Base-by-base conservation (phyloP, 179 eudicot genomes). In the Patellifolia procumbens region DNA sequence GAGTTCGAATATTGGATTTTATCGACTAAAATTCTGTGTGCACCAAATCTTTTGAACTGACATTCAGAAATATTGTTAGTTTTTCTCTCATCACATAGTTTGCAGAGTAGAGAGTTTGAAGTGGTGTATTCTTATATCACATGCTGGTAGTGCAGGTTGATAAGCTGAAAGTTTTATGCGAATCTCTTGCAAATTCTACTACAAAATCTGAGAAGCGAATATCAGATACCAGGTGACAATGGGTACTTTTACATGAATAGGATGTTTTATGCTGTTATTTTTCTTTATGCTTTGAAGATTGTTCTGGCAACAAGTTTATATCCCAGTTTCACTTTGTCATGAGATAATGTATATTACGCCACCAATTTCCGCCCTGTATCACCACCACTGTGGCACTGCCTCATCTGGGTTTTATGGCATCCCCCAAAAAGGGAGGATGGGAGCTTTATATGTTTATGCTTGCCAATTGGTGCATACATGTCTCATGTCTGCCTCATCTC, bases 191-290 rank as follows among this genome's bases (percentile, higher is more conserved):
- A 61, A 93, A 87, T 82, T 96, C 99, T 79, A 79, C 91, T 56
- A 69, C 84, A 64, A 96, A 93, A 84, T 87, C 99, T 70, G 96
- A 91, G 87, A 96, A 96, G 82, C 92, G 97, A 77, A 88, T 91
- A 55, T 83, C 88, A 68, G 99, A 96, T 75, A 78, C 91, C 86
- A 93, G 97, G 99, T 95, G 82, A 73, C 74, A 43, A 31, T 29
- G 45, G 8, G 37, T 51, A 13, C 73, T 2, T 73, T 45, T 66
- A 22, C 48, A 31, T 59, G 20, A 55, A 31, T 15, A 55, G 10
- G 12, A 48, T 22, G 15, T 59, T 67, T 35, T 16, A 35, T 72
- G 4, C 16, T 78, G 34, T 32, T 28, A 7, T 32, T 9, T 59
- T 59, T 60, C 24, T 74, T 60, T 75, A 26, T 67, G n/a, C 43